A percentile compares a stretch with the other conserved stretches of the same genome.
Conservation (phyloP, 306 rosid genomes). For the Begonia masoniana region DNA sequence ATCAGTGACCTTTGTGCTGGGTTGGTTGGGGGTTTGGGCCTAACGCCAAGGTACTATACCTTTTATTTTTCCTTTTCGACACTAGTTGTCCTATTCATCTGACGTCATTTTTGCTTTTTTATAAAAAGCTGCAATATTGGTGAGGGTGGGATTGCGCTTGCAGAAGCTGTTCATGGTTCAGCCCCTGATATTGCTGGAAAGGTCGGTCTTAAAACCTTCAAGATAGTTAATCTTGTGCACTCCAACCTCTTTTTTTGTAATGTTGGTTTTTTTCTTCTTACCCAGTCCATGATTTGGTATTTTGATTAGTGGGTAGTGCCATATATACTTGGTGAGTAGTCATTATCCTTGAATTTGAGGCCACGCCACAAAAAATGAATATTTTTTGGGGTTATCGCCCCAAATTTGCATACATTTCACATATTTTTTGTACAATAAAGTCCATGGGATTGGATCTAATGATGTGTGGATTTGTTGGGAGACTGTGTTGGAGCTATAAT, state of each 20-base stretch:
- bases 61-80: neutral
- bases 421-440: too few species aligned
- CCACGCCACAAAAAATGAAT: too few species aligned
- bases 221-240: neutral
- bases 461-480: too few species aligned
- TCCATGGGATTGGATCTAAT: too few species aligned
- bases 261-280: neutral
- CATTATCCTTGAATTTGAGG: too few species aligned
- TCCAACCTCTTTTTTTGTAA: neutral
- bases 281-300: neutral
- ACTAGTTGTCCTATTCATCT: conserved; percentile 8
- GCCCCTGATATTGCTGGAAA: neutral
- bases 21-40: conserved; percentile 91
- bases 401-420: too few species aligned
- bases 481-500: too few species aligned
- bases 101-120: conserved; percentile 11
- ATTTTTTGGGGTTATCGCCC: too few species aligned
- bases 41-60: conserved; percentile 70
- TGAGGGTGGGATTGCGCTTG: neutral
- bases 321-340: too few species aligned
- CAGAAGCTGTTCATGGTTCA: conserved; percentile 1
- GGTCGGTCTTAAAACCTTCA: neutral
- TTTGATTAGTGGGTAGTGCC: too few species aligned
- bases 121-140: conserved; percentile 70
- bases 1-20: conserved; percentile 99